These are phyloP conservation scores for Phytophthora multivora DNA, from an alignment of 352 stramenopile genomes.

Conservation along the genomic window DNA sequence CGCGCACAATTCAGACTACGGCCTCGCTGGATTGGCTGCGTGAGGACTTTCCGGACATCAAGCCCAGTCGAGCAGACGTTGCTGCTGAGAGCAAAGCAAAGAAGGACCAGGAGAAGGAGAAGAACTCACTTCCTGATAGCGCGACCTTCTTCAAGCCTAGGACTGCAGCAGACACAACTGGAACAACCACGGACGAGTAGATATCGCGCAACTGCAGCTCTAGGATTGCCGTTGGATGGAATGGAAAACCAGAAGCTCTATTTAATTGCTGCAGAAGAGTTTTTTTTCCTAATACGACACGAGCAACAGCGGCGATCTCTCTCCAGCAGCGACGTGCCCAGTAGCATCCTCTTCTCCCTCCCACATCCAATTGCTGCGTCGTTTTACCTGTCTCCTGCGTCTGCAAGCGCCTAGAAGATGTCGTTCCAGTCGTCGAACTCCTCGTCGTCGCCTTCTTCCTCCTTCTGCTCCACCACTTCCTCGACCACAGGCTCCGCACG, in stretches of 20 bases:
- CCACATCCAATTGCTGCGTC: slow-evolving; percentile 2
- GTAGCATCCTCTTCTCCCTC: slow-evolving; percentile 6
- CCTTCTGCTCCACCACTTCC: slow-evolving; percentile 72
- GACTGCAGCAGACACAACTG: slow-evolving; percentile 5
- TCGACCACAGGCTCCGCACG: slow-evolving; percentile 68
- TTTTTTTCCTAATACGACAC: slow-evolving; percentile 11
- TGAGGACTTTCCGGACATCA: slow-evolving; percentile 82
- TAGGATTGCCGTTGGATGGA: not conserved
- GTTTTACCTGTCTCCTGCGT: slow-evolving; percentile 12
- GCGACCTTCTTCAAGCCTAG: slow-evolving; percentile 60
- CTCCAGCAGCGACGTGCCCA: slow-evolving; percentile 9
- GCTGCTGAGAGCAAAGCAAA: slow-evolving; percentile 26
- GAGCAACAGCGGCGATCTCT: slow-evolving; percentile 3
- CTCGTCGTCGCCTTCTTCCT: slow-evolving; percentile 64
- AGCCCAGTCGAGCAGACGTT: slow-evolving; percentile 19
- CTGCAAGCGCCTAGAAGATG: slow-evolving; percentile 70
- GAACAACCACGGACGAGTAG: slow-evolving; percentile 16
- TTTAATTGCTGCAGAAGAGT: slow-evolving; percentile 29
- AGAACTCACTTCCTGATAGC: slow-evolving; percentile 30
- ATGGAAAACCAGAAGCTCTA: slow-evolving; percentile 32
- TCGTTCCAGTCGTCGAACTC: slow-evolving; percentile 91
- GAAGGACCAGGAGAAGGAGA: slow-evolving; percentile 31
- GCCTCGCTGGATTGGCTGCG: slow-evolving; percentile 84
- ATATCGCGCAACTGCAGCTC: not conserved
- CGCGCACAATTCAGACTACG: slow-evolving; percentile 77